Base-by-base conservation (phyloP, 2,329 filamentous ascomycete genomes). In the Xylariaceae sp. region DNA sequence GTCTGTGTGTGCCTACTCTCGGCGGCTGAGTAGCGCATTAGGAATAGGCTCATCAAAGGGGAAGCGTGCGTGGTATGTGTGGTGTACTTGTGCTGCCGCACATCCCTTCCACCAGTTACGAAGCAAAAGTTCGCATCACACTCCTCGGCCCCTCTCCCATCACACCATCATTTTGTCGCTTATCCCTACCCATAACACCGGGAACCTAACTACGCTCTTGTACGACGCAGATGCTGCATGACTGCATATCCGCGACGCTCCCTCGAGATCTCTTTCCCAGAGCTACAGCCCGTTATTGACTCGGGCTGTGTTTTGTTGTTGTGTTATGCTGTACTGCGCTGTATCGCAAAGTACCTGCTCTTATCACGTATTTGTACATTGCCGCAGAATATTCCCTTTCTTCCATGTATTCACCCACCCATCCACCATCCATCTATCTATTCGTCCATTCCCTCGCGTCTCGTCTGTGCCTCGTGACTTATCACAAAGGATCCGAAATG, bases 131-230 rank as follows among this genome's bases (percentile, higher is more conserved):
- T 27, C 26, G 30, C 48, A 57, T 57, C 41, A 43, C 44, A 58
- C 52, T 45, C 46, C 37, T 57, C 40, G 50, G 50, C 50, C 45
- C 50, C 53, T 56, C 45, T 57, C 42, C 54, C 55, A 60, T 49
- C 57, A 60, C 53, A 54, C 50, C 60, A 57, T 44, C 43, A 50
- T 40, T 21, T 15, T 29, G 23, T 55, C 53, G 53, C 47, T 58
- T 60, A 65, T 67, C 64, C 64, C 63, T 64, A 65, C 62, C 64
- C 64, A 66, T 60, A 62, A 59, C 53, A 58, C 61, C 61, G 58
- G 62, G 58, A 54, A 57, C 49, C 37, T 50, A 43, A 49, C 48
- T 52, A 59, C 32, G 51, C 57, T 53, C 57, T n/a, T 64, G 55
- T 64, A 61, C 61, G 53, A 64, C 60, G 41, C 20, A 55, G 44